These are phyloP conservation scores for Sporothrix humicola DNA, from an alignment of 2,329 filamentous ascomycete genomes.

Conservation along the genomic window DNA sequence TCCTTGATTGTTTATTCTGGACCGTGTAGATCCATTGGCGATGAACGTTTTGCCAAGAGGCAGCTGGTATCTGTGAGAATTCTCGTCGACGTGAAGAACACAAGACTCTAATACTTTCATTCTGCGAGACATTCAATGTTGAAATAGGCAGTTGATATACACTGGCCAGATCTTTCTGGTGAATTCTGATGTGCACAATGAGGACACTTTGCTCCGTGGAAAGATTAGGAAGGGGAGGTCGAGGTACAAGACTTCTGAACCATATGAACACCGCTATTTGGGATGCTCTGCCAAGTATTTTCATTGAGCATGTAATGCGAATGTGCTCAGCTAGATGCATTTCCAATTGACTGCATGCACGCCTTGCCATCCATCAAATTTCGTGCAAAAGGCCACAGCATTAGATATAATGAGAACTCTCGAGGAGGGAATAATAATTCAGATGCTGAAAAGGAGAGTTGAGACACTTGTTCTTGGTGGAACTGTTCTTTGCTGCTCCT, in stretches of 20 bases:
- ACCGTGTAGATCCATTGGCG: slow-evolving; percentile 7
- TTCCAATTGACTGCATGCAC: too few relatives aligned
- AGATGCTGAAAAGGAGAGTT: slow-evolving; percentile 17
- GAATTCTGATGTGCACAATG: background rate
- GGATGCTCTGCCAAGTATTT: background rate
- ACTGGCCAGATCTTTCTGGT: background rate
- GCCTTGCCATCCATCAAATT: too few relatives aligned
- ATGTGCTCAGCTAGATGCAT: background rate
- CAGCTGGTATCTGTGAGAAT: slow-evolving; percentile 6
- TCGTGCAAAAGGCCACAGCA: background rate
- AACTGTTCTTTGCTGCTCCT: background rate
- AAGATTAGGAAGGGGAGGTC: background rate
- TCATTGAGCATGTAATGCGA: background rate
- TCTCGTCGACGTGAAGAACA: background rate
- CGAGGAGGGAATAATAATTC: background rate
- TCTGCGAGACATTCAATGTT: background rate
- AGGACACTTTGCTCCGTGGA: background rate
- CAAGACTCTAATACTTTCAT: background rate
- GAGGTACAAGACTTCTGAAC: background rate
- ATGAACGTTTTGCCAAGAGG: background rate
- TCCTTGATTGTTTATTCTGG: slow-evolving; percentile 14
- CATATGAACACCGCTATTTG: background rate
- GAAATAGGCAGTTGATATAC: background rate
- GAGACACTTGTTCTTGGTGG: slow-evolving; percentile 26
- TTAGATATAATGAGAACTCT: background rate